phyloP scores from a whole-genome alignment of 371 early-diverging fungal genomes.

The Mortierella sp. region DNA sequence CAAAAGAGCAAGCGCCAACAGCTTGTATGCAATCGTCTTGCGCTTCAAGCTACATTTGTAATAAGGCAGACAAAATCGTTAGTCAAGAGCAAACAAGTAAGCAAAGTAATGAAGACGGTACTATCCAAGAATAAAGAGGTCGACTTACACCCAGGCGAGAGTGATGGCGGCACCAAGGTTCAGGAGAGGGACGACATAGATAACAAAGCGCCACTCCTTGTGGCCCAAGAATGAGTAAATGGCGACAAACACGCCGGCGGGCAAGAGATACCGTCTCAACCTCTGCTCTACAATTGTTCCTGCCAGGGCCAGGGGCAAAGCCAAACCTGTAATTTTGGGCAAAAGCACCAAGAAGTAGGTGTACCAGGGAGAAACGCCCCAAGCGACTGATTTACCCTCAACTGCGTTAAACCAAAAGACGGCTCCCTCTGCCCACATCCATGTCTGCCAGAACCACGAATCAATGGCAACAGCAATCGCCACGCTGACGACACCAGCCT shows the following conservation, averaged over 20 bases:
- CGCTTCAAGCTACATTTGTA: constrained; percentile 38
- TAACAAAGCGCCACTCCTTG: constrained; percentile 98
- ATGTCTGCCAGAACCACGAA: constrained; percentile 86
- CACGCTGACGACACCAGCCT: constrained; percentile 61
- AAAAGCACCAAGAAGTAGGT: constrained; percentile 80
- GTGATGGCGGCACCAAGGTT: constrained; percentile 83
- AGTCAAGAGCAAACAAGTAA: neutral
- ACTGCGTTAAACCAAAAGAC: constrained; percentile 93
- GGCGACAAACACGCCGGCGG: constrained; percentile 70
- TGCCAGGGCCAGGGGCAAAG: constrained; percentile 74
- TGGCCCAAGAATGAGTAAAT: constrained; percentile 88
- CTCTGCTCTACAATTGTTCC: constrained; percentile 62
- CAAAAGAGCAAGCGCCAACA: constrained; percentile 36
- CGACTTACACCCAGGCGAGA: constrained; percentile 58
- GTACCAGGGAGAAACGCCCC: constrained; percentile 88
- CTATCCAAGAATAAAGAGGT: neutral
- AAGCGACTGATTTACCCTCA: constrained; percentile 81
- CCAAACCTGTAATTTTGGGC: constrained; percentile 82
- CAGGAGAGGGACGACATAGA: constrained; percentile 89
- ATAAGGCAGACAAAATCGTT: neutral
- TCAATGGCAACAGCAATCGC: constrained; percentile 77
- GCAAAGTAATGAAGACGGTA: constrained; percentile 14
- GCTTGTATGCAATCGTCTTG: constrained; percentile 30
- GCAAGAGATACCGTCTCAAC: constrained; percentile 69
- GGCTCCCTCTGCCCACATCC: constrained; percentile 89